Evolutionary conservation across 2,329 filamentous ascomycete genomes (phyloP).

Genomic region (Kalaharituber pfeilii): DNA sequence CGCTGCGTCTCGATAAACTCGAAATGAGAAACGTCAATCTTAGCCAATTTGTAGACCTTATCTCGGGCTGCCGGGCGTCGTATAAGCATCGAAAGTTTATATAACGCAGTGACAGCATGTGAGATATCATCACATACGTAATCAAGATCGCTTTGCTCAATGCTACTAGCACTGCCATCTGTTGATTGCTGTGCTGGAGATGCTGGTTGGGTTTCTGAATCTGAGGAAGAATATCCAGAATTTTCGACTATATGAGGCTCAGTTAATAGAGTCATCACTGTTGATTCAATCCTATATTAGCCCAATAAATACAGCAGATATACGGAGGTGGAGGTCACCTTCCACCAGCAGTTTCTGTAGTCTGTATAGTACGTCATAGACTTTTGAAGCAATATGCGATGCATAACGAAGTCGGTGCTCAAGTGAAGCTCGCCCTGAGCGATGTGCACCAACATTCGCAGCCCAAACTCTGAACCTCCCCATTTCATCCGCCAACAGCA

Average conservation of each 20-base stretch:
- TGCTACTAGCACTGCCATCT: not conserved
- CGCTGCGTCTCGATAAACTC: slow-evolving; percentile 23
- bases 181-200: not conserved
- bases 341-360: not conserved
- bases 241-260: not conserved
- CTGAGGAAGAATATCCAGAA: not conserved
- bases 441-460: slow-evolving; percentile 26
- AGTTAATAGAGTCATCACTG: not conserved
- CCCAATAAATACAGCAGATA: not conserved
- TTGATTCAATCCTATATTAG: not conserved
- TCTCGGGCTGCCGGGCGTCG: slow-evolving; percentile 24
- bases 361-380: not conserved
- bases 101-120: not conserved
- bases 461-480: slow-evolving; percentile 26
- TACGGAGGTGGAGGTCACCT: not conserved
- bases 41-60: slow-evolving; percentile 20
- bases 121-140: not conserved
- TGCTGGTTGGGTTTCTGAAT: not conserved
- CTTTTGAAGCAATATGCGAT: not conserved
- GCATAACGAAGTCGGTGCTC: slow-evolving; percentile 26
- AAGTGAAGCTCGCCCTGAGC: slow-evolving; percentile 23
- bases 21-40: slow-evolving; percentile 22
- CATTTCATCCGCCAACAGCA: not conserved
- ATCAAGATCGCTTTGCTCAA: not conserved
- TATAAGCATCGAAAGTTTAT: not conserved